Percentiles rank a stretch among this genome's conserved stretches.
phyloP scores from a whole-genome alignment of 108 stramenopile genomes.

The Thalassiosira profunda region DNA sequence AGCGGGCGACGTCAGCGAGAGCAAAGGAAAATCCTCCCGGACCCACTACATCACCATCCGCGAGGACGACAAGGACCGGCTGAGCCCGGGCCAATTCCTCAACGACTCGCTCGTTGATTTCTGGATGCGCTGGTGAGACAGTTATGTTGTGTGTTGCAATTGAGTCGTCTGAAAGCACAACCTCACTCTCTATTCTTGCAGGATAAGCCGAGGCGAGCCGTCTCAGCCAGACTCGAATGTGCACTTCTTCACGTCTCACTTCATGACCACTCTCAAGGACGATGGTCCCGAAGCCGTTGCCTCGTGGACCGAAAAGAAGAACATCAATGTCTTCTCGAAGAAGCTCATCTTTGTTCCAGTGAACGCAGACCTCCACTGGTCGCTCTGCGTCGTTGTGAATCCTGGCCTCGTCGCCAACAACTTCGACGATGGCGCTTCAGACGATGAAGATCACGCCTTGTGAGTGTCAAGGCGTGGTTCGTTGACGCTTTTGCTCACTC shows the following conservation, averaged over 20 bases:
- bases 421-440: neutral
- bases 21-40: slow-evolving; percentile 18
- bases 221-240: slow-evolving; percentile 19
- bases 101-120: slow-evolving; percentile 93
- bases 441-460: slow-evolving; percentile 20
- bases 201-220: slow-evolving; percentile 41
- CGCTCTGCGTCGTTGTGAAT: slow-evolving; percentile 92
- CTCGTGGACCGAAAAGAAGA: slow-evolving; percentile 77
- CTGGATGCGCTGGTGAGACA: slow-evolving; percentile 88
- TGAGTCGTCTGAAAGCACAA: neutral
- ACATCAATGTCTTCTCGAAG: slow-evolving; percentile 90
- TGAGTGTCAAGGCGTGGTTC: slow-evolving; percentile 2
- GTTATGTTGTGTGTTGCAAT: neutral
- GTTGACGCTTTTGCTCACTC: neutral
- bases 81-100: slow-evolving; percentile 73
- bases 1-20: too few species aligned
- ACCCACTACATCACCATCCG: slow-evolving; percentile 68
- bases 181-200: slow-evolving; percentile 2
- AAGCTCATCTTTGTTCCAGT: slow-evolving; percentile 92
- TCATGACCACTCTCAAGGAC: slow-evolving; percentile 69
- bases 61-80: slow-evolving; percentile 64
- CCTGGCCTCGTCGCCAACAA: slow-evolving; percentile 62
- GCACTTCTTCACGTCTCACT: slow-evolving; percentile 92
- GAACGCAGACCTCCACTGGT: slow-evolving; percentile 95
- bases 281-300: slow-evolving; percentile 68